phyloP scores from a whole-genome alignment of 2,329 filamentous ascomycete genomes.

The Claviceps sp. region DNA sequence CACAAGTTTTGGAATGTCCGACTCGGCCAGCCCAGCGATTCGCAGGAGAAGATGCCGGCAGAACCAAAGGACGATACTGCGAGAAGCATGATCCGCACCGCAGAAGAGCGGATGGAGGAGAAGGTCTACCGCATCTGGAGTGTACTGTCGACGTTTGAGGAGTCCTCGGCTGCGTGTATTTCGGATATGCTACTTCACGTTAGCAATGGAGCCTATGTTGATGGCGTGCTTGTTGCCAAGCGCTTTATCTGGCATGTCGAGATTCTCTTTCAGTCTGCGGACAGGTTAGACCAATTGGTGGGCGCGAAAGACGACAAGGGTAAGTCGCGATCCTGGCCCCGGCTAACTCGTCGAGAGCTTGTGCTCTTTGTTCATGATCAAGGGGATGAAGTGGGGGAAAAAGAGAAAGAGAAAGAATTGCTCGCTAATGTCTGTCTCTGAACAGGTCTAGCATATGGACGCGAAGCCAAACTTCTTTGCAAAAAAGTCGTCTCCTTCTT shows the following conservation, averaged over 20 bases:
- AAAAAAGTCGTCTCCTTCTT: constrained; percentile 99
- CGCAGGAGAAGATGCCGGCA: constrained; percentile 26
- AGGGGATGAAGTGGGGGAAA: neutral
- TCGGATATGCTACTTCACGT: constrained; percentile 98
- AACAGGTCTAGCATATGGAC: constrained; percentile 71
- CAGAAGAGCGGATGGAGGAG: constrained; percentile 91
- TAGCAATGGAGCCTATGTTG: constrained; percentile 91
- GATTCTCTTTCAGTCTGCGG: constrained; percentile 77
- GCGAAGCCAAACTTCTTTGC: constrained; percentile 97
- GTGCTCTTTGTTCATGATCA: neutral
- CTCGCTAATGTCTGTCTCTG: neutral
- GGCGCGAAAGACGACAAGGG: constrained; percentile 59
- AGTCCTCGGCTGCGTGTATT: constrained; percentile 94
- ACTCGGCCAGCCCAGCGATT: constrained; percentile 49
- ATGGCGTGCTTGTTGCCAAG: constrained; percentile 87
- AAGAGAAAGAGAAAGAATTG: neutral
- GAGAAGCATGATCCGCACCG: constrained; percentile 62
- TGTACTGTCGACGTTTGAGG: constrained; percentile 90
- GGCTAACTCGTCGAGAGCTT: no score
- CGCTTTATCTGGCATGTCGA: constrained; percentile 96
- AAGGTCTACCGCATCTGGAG: constrained; percentile 99
- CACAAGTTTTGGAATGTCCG: constrained; percentile 99
- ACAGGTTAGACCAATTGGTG: constrained; percentile 68
- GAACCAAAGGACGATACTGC: constrained; percentile 42
- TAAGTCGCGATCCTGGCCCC: constrained; percentile 24